phyloP scores from a whole-genome alignment of 2,329 filamentous ascomycete genomes.

The Rutstroemia sp. region DNA sequence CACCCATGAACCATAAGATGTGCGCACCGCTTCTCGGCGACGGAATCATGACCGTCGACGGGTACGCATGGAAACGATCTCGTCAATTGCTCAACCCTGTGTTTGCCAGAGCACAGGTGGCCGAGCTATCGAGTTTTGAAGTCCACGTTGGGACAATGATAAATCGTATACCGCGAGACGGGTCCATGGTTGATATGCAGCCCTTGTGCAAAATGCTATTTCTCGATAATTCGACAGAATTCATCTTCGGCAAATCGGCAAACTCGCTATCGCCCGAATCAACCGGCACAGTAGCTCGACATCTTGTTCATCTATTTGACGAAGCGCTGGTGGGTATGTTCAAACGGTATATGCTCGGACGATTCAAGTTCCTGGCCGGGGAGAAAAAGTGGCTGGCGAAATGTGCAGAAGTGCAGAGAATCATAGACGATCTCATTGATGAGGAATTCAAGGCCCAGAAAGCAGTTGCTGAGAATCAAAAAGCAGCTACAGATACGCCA shows the following conservation, averaged over 20 bases:
- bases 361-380: conserved; percentile 3
- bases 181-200: conserved; percentile 52
- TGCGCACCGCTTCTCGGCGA: background rate
- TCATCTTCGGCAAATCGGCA: conserved; percentile 13
- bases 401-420: conserved; percentile 7
- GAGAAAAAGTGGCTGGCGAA: conserved; percentile 3
- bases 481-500: background rate
- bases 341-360: conserved; percentile 3
- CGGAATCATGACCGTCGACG: background rate
- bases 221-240: conserved; percentile 41
- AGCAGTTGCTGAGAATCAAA: background rate
- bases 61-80: background rate
- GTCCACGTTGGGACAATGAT: conserved; percentile 58
- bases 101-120: conserved; percentile 48
- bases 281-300: background rate
- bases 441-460: conserved; percentile 5
- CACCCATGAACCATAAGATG: background rate
- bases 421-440: conserved; percentile 8
- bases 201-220: conserved; percentile 45
- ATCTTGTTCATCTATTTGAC: conserved; percentile 4
- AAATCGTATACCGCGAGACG: conserved; percentile 48
- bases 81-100: conserved; percentile 31
- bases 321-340: conserved; percentile 6
- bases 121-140: conserved; percentile 65
- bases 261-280: conserved; percentile 25